Evolutionary conservation across 768 basidiomycete genomes (phyloP).

Genomic region (Rhizopogon sp.): DNA sequence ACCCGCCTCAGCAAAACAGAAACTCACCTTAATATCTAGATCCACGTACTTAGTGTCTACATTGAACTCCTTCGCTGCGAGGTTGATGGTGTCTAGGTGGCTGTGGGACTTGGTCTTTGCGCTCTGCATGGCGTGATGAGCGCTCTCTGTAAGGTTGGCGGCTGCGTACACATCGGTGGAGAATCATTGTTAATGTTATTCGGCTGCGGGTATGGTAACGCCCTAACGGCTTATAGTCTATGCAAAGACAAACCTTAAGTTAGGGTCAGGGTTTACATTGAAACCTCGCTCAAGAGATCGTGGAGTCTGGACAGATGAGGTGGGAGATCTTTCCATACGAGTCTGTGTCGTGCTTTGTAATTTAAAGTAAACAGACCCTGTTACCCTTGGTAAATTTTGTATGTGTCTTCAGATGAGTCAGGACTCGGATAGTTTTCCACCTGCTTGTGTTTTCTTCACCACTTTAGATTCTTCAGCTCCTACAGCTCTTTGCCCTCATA

Average conservation of each 20-base stretch:
- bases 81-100: conserved; percentile 25
- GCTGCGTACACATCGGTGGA: conserved; percentile 3
- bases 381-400: too few relatives aligned
- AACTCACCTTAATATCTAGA: conserved; percentile 47
- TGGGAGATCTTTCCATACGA: not conserved
- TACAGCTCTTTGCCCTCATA: too few relatives aligned
- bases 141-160: conserved; percentile 8
- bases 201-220: too few relatives aligned
- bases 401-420: too few relatives aligned
- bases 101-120: conserved; percentile 22
- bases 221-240: too few relatives aligned
- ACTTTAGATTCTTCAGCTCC: too few relatives aligned
- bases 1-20: not conserved
- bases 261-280: conserved; percentile 4
- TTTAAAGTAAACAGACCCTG: too few relatives aligned
- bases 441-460: too few relatives aligned
- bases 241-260: not conserved
- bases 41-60: conserved; percentile 48
- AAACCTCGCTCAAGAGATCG: not conserved
- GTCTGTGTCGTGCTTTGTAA: too few relatives aligned
- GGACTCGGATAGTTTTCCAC: too few relatives aligned
- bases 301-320: not conserved
- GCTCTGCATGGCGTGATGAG: conserved; percentile 3
- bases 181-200: too few relatives aligned
- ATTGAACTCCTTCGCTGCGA: conserved; percentile 27